Evolutionary conservation across 768 basidiomycete genomes (phyloP), one percentile per base, ranked within the genome.

Genomic region (Suillus subluteus): DNA sequence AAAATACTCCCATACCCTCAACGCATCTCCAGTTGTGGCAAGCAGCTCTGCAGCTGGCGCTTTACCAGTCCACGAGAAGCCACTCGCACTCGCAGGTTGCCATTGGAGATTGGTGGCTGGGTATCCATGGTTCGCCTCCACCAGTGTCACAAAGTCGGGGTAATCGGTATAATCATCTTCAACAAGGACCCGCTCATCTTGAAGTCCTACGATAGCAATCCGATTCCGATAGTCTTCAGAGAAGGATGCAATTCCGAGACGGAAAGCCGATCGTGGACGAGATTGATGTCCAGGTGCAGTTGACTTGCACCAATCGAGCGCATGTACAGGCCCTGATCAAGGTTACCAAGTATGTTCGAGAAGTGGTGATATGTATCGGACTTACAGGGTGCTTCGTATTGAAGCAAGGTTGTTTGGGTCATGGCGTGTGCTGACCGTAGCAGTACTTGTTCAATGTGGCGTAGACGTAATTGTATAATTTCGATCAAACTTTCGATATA

Each of bases 51-150:
- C 84, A 58, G 80, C 79, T 9, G 83, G 79, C 5, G 85, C 82
- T 76, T 90, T 92, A 76, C 88, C 87, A 7, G 87, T 82, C 91
- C 93, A 93, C 52, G 82, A 76, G 74, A 87, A 86, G 54, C 82
- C 84, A 38, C 83, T 79, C 26, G 92, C 83, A 35, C 87, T 85
- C 5, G 86, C 84, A 21, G 98, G 98, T 70, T 98, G 95, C 93
- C 96, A 99, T 73, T 92, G 95, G 58, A 98, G 79, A 76, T 89
- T 91, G 16, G 96, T 98, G 12, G 95, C 94, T 21, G 98, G 98
- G 80, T 97, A 98, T 55, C 93, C 91, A 69, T 98, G 92, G 69
- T 88, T 86, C 2, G 90, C 88, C 70, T 93, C 89, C 66, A 94
- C 95, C 26, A 96, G 85, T 6, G 91, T 90, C 48, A 90, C 88